phyloP scores from a whole-genome alignment of 2,329 filamentous ascomycete genomes.

The Boeremia lycopersici region DNA sequence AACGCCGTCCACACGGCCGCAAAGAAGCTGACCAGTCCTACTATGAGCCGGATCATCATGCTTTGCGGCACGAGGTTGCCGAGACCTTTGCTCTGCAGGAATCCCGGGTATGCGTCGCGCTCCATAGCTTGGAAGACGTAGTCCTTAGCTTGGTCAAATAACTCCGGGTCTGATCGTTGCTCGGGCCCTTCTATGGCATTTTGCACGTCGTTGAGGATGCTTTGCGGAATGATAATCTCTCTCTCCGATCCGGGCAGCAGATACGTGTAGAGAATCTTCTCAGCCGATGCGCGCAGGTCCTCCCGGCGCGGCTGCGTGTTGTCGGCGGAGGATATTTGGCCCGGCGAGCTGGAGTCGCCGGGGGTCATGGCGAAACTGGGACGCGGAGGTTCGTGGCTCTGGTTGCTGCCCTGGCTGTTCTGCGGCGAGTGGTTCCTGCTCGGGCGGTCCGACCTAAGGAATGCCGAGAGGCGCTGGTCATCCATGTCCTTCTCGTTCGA shows the following conservation, averaged over 20 bases:
- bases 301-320: constrained; percentile 58
- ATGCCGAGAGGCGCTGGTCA: constrained; percentile 90
- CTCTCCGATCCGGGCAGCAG: constrained; percentile 92
- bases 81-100: constrained; percentile 90
- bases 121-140: constrained; percentile 99
- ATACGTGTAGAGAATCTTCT: constrained; percentile 99
- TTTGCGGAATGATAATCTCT: constrained; percentile 90
- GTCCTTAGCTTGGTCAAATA: constrained; percentile 97
- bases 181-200: constrained; percentile 81
- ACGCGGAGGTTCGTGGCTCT: constrained; percentile 57
- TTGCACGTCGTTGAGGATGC: constrained; percentile 85
- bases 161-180: constrained; percentile 91
- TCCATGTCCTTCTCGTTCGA: constrained; percentile 71
- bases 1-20: constrained; percentile 94
- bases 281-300: constrained; percentile 90
- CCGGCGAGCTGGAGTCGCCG: constrained; percentile 62
- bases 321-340: constrained; percentile 42
- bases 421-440: constrained; percentile 54
- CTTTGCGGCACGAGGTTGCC: constrained; percentile 94
- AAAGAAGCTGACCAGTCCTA: constrained; percentile 86
- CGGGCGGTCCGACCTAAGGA: constrained; percentile 68
- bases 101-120: constrained; percentile 96
- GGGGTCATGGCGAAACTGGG: constrained; percentile 69
- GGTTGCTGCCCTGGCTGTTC: constrained; percentile 59
- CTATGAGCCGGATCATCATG: constrained; percentile 80